A percentile compares a stretch with the other conserved stretches of the same genome.
phyloP scores from a whole-genome alignment of 495 filamentous ascomycete species.

The Durotheca rogersii region DNA sequence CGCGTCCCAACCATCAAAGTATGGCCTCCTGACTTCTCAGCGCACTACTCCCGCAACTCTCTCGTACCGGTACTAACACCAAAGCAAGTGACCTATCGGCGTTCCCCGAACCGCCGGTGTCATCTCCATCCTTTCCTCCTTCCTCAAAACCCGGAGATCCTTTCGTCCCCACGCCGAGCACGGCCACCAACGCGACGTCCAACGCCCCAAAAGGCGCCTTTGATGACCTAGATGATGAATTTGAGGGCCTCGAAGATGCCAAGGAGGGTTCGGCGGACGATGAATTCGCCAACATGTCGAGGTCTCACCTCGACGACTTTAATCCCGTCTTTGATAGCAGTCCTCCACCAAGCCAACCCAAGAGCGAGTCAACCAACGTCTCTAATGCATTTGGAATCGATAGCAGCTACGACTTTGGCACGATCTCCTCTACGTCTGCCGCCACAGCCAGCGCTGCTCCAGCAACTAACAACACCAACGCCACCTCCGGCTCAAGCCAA shows the following conservation, averaged over 20 bases:
- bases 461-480: slow-evolving; percentile 40
- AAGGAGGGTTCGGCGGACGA: slow-evolving; percentile 90
- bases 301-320: slow-evolving; percentile 64
- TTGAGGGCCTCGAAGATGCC: slow-evolving; percentile 83
- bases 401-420: slow-evolving; percentile 52
- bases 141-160: slow-evolving; percentile 22
- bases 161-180: slow-evolving; percentile 33
- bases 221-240: slow-evolving; percentile 86
- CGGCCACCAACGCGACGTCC: slow-evolving; percentile 29
- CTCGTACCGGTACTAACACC: slow-evolving; percentile 14
- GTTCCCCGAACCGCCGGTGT: slow-evolving; percentile 35
- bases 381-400: slow-evolving; percentile 46
- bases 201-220: slow-evolving; percentile 47
- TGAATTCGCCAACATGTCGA: slow-evolving; percentile 68
- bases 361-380: slow-evolving; percentile 45
- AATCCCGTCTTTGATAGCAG: slow-evolving; percentile 64
- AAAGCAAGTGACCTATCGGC: slow-evolving; percentile 28
- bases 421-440: slow-evolving; percentile 43
- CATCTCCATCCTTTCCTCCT: slow-evolving; percentile 29
- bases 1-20: slow-evolving; percentile 33
- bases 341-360: slow-evolving; percentile 54
- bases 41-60: background rate
- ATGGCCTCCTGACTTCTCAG: slow-evolving; percentile 14
- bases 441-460: slow-evolving; percentile 56
- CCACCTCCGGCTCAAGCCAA: slow-evolving; percentile 37